These are phyloP conservation scores for Nicotiana benthamiana DNA, from an alignment of 257 asterid species.

Conservation along the genomic window DNA sequence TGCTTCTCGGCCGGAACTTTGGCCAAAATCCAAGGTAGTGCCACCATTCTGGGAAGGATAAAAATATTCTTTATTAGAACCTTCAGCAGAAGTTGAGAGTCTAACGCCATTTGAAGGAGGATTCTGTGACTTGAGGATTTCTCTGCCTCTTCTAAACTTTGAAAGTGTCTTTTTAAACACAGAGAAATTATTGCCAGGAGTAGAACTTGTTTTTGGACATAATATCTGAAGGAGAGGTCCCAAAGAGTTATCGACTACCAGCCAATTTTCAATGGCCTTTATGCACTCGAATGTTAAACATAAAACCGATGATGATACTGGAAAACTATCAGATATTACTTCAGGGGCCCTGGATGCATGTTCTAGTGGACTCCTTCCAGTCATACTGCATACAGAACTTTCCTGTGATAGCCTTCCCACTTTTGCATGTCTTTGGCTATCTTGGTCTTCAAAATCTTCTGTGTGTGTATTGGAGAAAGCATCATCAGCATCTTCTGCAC, in stretches of 20 bases:
- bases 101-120: conserved; percentile 19
- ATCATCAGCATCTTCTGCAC: conserved; percentile 32
- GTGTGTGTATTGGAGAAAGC: conserved; percentile 22
- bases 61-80: conserved; percentile 9
- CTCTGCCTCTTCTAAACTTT: conserved; percentile 58
- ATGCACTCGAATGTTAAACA: conserved; percentile 80
- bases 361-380: conserved; percentile 50
- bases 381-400: conserved; percentile 60
- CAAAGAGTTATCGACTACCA: conserved; percentile 57
- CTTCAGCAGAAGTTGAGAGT: conserved; percentile 4
- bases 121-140: conserved; percentile 33
- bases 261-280: conserved; percentile 84
- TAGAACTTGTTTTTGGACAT: conserved; percentile 45
- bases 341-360: conserved; percentile 35
- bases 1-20: conserved; percentile 27
- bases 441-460: conserved; percentile 72
- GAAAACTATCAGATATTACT: conserved; percentile 28
- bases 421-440: conserved; percentile 76
- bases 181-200: conserved; percentile 52
- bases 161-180: conserved; percentile 67
- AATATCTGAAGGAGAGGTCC: conserved; percentile 43
- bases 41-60: conserved; percentile 23
- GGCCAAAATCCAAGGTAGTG: conserved; percentile 38
- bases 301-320: conserved; percentile 56
- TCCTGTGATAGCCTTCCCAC: conserved; percentile 90